phyloP scores from a whole-genome alignment of 2,329 filamentous ascomycete species.

The Hypocrella siamensis region DNA sequence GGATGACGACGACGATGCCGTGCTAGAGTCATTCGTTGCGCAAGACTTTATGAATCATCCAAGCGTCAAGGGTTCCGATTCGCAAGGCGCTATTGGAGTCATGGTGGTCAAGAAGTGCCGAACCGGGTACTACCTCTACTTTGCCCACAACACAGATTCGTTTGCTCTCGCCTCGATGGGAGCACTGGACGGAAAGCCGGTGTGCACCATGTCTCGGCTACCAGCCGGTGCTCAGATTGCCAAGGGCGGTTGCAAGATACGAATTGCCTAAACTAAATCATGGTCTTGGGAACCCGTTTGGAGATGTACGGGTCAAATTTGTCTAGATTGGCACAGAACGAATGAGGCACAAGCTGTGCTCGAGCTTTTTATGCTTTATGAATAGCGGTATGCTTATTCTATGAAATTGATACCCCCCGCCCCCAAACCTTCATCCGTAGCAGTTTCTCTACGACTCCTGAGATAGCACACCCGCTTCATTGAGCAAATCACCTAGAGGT shows the following conservation, averaged over 20 bases:
- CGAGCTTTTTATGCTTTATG: too few relatives aligned
- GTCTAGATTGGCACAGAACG: too few relatives aligned
- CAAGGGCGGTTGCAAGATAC: conserved; percentile 36
- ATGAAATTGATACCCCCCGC: too few relatives aligned
- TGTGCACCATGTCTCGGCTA: conserved; percentile 78
- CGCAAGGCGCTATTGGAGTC: conserved; percentile 77
- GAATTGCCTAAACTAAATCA: conserved; percentile 9
- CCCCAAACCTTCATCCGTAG: too few relatives aligned
- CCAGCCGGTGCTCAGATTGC: conserved; percentile 34
- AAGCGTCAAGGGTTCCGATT: conserved; percentile 64
- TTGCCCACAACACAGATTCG: conserved; percentile 88
- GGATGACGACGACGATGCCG: conserved; percentile 62
- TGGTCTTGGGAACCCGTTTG: too few relatives aligned
- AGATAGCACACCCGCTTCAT: too few relatives aligned
- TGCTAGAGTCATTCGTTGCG: conserved; percentile 60
- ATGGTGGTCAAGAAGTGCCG: conserved; percentile 76
- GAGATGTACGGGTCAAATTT: too few relatives aligned
- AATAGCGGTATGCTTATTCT: too few relatives aligned
- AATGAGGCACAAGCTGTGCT: too few relatives aligned
- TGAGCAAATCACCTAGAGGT: too few relatives aligned
- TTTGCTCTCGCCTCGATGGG: conserved; percentile 82
- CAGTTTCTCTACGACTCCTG: too few relatives aligned
- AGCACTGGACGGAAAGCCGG: conserved; percentile 55
- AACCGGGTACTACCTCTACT: conserved; percentile 70
- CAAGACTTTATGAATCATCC: conserved; percentile 91